These are phyloP conservation scores for Capsicum rhomboideum DNA, from an alignment of 257 asterid species.

Conservation along the genomic window DNA sequence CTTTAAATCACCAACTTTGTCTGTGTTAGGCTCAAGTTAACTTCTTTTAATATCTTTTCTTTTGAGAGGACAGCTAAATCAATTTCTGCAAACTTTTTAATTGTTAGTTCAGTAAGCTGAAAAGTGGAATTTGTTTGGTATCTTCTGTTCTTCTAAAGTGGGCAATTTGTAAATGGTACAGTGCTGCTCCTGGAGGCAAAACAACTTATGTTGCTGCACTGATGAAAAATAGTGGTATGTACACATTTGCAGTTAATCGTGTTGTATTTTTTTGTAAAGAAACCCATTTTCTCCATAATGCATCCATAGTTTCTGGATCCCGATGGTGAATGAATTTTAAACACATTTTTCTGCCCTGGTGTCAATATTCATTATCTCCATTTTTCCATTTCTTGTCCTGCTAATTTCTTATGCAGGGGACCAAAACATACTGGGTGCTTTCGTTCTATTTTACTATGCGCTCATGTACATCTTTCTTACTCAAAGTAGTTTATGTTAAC, in stretches of 20 bases:
- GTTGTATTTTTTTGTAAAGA: not conserved
- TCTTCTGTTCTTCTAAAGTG: conserved; percentile 12
- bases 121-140: not conserved
- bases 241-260: not conserved
- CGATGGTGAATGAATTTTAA: not conserved
- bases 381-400: not conserved
- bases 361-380: not conserved
- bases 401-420: not conserved
- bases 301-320: not conserved
- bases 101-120: not conserved
- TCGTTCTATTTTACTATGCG: not conserved
- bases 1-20: not conserved
- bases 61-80: not conserved
- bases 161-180: conserved; percentile 20
- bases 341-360: not conserved
- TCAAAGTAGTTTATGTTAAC: not conserved
- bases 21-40: not conserved
- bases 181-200: conserved; percentile 99
- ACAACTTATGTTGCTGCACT: conserved; percentile 91
- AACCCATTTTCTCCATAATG: not conserved
- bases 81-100: not conserved
- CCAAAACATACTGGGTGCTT: not conserved
- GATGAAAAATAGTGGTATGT: conserved; percentile 90
- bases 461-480: not conserved
- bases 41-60: not conserved